Base-by-base conservation (phyloP, 106 monocot genomes). In the Dioscorea dumetorum region DNA sequence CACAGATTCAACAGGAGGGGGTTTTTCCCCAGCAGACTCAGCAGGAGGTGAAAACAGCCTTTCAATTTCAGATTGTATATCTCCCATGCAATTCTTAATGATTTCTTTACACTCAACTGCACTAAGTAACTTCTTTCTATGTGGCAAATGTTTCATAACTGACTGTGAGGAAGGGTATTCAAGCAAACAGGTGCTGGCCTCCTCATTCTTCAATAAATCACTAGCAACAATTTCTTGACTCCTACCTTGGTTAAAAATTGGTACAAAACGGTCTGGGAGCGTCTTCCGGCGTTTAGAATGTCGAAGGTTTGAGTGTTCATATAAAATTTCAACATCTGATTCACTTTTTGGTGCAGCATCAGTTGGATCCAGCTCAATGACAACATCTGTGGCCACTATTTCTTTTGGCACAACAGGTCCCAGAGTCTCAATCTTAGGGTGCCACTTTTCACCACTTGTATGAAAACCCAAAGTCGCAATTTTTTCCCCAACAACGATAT, bases 251-350 rank as follows among this genome's bases (percentile, higher is more conserved):
- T 60, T 24, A 61, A 57, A 78, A 58, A 16, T n/a, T 18, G 62
- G 22, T 23, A 72, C 62, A 78, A 86, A 83, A 48, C 78, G 83
- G 33, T 83, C 76, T 22, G 86, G 90, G 22, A 32, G 48, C 16
- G 61, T 41, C 50, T 79, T 90, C 16, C 33, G 70, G 57, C 86
- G 85, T 49, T 86, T 90, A 31, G 90, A 90, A 49, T 69, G 81
- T 51, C 90, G 77, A 57, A 90, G 58, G 71, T 41, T 73, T 23
- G 48, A 61, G 32, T 63, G 67, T 34, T 76, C 75, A 81, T 78
- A 83, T 54, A 83, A 68, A 64, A 78, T 70, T 59, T 86, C 80
- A 22, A 73, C 74, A 54, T 80, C 78, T 41, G 71, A 67, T 2
- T 83, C 83, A 51, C 67, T 35, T 52, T 78, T 65, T 31, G 48